These are phyloP conservation scores for Zizania palustris DNA, from an alignment of 202 grass and related monocot species.

Conservation along the genomic window DNA sequence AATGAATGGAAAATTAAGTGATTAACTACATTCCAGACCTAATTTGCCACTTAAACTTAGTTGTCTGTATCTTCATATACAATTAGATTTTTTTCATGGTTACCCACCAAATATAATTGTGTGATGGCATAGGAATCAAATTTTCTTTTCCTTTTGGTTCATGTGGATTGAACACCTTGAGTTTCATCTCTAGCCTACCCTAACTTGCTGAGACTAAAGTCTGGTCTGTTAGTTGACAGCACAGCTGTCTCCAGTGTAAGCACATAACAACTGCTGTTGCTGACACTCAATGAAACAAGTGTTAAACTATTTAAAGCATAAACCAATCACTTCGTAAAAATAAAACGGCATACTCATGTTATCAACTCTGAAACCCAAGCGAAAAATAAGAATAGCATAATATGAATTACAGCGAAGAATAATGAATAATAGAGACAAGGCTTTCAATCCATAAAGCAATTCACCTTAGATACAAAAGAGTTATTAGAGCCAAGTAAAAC, in stretches of 20 bases:
- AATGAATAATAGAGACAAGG: neutral
- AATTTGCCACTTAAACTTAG: neutral
- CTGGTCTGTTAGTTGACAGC: neutral
- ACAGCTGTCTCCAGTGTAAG: neutral
- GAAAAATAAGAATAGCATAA: slow-evolving; percentile 10
- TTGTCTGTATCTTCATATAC: neutral
- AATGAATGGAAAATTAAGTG: slow-evolving; percentile 9
- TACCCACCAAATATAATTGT: neutral
- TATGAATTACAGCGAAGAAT: neutral
- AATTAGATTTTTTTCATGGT: neutral
- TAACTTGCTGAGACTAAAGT: too few species aligned
- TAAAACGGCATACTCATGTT: neutral
- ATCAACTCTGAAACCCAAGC: slow-evolving; percentile 2
- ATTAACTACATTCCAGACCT: neutral
- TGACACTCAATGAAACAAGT: neutral
- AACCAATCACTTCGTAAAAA: neutral
- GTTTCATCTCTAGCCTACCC: too few species aligned
- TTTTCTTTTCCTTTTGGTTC: too few species aligned
- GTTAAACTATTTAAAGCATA: neutral
- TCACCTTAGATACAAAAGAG: neutral
- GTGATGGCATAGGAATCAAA: neutral
- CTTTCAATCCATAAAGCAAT: slow-evolving; percentile 4
- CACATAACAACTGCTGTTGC: slow-evolving; percentile 3
- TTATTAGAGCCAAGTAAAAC: neutral
- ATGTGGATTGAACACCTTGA: too few species aligned